A percentile compares a stretch with the other conserved stretches of the same genome.
These are phyloP conservation scores for Stagonosporopsis vannaccii DNA, from an alignment of 2,329 filamentous ascomycete genomes.

Conservation along the genomic window DNA sequence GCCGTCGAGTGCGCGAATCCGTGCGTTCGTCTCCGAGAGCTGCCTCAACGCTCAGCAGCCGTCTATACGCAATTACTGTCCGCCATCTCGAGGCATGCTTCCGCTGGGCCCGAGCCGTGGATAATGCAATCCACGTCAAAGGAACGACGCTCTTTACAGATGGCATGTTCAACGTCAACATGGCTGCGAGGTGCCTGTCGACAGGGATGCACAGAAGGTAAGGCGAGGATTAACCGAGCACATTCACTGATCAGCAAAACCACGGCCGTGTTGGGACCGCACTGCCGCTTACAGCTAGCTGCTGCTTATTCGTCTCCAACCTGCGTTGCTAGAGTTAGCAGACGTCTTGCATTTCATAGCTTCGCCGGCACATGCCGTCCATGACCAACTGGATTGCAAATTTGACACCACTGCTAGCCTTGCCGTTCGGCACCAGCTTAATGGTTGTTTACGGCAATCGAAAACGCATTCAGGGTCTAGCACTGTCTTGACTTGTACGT, in stretches of 20 bases:
- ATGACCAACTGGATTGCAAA: conserved; percentile 2
- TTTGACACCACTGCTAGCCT: neutral
- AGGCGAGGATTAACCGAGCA: conserved; percentile 26
- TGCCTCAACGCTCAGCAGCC: neutral
- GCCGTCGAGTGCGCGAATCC: conserved; percentile 9
- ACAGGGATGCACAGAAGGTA: conserved; percentile 23
- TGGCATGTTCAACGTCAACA: neutral
- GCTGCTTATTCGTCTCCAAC: neutral
- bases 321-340: neutral
- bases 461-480: conserved; percentile 10
- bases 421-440: conserved; percentile 5
- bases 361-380: neutral
- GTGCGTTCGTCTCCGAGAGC: neutral
- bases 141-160: too few species aligned
- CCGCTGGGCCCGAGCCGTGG: neutral
- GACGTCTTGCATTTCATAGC: neutral
- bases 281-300: conserved; percentile 24
- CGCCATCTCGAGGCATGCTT: neutral
- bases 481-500: neutral
- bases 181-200: neutral
- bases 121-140: too few species aligned
- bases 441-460: neutral
- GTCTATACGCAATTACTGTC: conserved; percentile 1
- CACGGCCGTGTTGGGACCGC: conserved; percentile 19
- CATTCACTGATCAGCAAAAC: conserved; percentile 12